A percentile compares a stretch with the other conserved stretches of the same genome.
Conservation (phyloP, 805 yeast genomes). For the Torulaspora maleeae region DNA sequence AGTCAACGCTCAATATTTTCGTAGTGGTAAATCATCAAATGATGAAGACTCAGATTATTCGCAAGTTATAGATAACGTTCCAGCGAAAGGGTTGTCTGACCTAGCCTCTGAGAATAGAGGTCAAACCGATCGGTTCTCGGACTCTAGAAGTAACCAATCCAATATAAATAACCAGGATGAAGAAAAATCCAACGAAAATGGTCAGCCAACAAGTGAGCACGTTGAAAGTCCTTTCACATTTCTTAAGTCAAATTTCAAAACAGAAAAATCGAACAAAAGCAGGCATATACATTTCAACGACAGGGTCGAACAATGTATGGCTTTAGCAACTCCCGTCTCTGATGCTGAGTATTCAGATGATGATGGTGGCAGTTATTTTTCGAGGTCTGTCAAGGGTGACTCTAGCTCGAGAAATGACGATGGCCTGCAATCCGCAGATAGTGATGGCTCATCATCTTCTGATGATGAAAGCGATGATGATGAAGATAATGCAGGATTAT, state of each 20-base stretch:
- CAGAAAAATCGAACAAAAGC: conserved; percentile 14
- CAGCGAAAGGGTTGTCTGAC: conserved; percentile 1
- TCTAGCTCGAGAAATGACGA: conserved; percentile 5
- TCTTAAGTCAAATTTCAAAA: conserved; percentile 5
- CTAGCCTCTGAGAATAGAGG: not conserved
- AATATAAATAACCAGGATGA: not conserved
- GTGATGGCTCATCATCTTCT: conserved; percentile 16
- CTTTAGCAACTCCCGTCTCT: conserved; percentile 42
- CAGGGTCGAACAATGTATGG: conserved; percentile 90
- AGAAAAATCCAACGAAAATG: not conserved
- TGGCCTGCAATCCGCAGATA: conserved; percentile 6
- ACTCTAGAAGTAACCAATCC: not conserved
- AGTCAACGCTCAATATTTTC: conserved; percentile 36
- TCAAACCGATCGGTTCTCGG: not conserved
- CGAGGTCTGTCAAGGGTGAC: not conserved
- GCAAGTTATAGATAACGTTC: not conserved
- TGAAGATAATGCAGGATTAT: conserved; percentile 33
- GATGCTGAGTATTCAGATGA: conserved; percentile 21
- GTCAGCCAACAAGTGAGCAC: not conserved
- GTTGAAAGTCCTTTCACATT: not conserved
- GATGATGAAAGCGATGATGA: conserved; percentile 30
- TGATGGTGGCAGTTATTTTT: conserved; percentile 34
- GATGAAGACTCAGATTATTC: not conserved
- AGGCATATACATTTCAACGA: conserved; percentile 89
- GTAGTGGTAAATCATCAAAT: not conserved